A percentile compares a stretch with the other conserved stretches of the same genome.
These are phyloP conservation scores for Thielaviopsis ethacetica DNA, from an alignment of 2,329 filamentous ascomycete species.

Conservation along the genomic window DNA sequence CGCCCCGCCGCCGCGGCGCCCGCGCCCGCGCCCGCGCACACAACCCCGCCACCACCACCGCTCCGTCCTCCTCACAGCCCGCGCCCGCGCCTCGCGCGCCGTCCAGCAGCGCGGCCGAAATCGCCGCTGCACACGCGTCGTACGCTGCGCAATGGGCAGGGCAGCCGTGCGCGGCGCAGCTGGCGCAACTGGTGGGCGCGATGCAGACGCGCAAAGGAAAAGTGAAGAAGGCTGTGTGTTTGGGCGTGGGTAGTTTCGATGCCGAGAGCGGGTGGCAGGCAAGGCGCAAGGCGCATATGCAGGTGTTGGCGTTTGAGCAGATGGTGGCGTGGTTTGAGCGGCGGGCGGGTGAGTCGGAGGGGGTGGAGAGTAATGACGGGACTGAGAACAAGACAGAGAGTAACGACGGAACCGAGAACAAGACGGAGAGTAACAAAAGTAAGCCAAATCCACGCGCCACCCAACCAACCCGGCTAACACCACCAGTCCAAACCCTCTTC, in stretches of 20 bases:
- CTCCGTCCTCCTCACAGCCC: neutral
- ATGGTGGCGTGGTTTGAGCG: constrained; percentile 25
- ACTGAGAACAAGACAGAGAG: neutral
- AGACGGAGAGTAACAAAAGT: no score
- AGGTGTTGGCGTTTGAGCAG: constrained; percentile 35
- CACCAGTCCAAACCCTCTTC: constrained; percentile 29
- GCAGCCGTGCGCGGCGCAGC: neutral
- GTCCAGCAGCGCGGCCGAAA: neutral
- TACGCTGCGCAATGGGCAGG: constrained; percentile 15
- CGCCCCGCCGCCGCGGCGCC: neutral
- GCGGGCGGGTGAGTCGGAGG: neutral
- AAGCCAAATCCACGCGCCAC: neutral
- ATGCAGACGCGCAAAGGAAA: neutral
- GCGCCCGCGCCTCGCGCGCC: neutral
- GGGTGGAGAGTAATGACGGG: neutral
- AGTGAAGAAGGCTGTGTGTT: constrained; percentile 27
- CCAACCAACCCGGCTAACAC: neutral
- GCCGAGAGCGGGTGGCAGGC: constrained; percentile 29
- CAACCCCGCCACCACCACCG: neutral
- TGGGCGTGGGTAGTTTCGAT: constrained; percentile 40
- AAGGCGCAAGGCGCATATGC: constrained; percentile 30
- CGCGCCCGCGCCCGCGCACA: neutral
- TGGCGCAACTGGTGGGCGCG: constrained; percentile 14
- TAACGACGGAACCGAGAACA: neutral
- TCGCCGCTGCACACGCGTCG: neutral